Base-by-base conservation (phyloP, 306 rosid genomes). In the Cyamopsis tetragonoloba region DNA sequence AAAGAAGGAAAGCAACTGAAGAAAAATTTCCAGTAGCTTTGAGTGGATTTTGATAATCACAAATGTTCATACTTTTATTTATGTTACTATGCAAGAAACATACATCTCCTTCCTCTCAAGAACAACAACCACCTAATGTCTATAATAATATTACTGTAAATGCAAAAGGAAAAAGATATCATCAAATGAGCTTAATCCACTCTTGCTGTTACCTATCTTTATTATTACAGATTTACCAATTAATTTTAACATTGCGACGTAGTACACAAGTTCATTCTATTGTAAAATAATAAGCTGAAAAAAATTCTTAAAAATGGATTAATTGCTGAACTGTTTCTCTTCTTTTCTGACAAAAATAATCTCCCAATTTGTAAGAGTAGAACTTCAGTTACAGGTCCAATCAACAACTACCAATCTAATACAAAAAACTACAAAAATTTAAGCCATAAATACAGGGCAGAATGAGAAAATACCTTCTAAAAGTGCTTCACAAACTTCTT, bases 401-500 rank as follows among this genome's bases (percentile, higher is more conserved):
- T 14, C 32, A 30, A 17, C 38, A 30, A 11, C 22, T 60, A 66
- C 12, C 20, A 17, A 15, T n/a, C 51, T 42, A 30, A 38, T 41
- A 30, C 35, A 50, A 23, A 32, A 4, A 10, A 37, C 62, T 5
- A 54, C 1, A 55, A 30, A 44, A 56, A 74, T 35, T 11, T 15
- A 56, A 30, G 42, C 35, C 62, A 28, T 20, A 56, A 57, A 19
- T 41, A 19, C 26, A 6, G 22, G 62, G 3, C 0, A 1, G 43
- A 54, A 46, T 53, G 54, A 70, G 46, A 73, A 72, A 46, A 28
- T 72, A 91, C 98, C 98, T 84, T 92, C 91, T 81, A 72, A 64
- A 41, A 92, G 91, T 12, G 87, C 92, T 68, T 89, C 96, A 63
- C 93, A 92, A 38, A 92, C 98, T 84, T 89, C 96, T 53, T 92